Conservation (phyloP, 176 grass and related monocot species). For the Aechmea fasciata region DNA sequence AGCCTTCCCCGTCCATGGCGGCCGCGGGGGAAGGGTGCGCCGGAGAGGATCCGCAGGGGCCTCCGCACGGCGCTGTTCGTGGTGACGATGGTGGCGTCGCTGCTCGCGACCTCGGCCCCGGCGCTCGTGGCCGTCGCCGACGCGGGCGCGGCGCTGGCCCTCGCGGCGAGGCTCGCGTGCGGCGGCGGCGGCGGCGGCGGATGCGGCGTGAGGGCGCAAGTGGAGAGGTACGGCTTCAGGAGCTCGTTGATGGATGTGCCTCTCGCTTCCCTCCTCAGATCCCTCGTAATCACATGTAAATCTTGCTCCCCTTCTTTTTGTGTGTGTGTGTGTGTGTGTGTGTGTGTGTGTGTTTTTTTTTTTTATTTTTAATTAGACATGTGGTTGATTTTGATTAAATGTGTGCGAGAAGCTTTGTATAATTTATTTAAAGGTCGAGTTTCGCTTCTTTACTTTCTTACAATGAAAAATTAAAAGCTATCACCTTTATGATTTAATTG, state of each 20-base stretch:
- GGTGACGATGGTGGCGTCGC: slow-evolving; percentile 63
- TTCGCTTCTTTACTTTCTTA: no score
- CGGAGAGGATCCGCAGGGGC: slow-evolving; percentile 49
- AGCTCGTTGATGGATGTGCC: slow-evolving; percentile 83
- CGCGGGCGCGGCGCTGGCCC: slow-evolving; percentile 43
- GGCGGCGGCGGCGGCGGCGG: slow-evolving; percentile 32
- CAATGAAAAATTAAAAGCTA: no score
- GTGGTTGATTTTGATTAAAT: not conserved
- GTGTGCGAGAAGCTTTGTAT: not conserved
- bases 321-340: no score
- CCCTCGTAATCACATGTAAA: slow-evolving; percentile 74
- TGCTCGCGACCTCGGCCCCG: slow-evolving; percentile 64
- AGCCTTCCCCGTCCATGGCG: slow-evolving; percentile 21
- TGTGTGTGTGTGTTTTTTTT: no score
- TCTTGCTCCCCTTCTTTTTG: not conserved
- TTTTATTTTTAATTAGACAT: not conserved
- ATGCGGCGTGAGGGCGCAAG: slow-evolving; percentile 28
- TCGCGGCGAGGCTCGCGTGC: slow-evolving; percentile 51
- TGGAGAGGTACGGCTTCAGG: slow-evolving; percentile 49
- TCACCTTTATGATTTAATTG: no score
- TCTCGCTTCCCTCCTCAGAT: slow-evolving; percentile 66
- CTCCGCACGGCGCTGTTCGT: slow-evolving; percentile 62
- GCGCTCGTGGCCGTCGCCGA: slow-evolving; percentile 63
- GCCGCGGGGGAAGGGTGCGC: slow-evolving; percentile 51
- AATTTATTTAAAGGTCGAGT: no score